Conservation (phyloP, 352 stramenopile species). For the Phytophthora cryptogea region DNA sequence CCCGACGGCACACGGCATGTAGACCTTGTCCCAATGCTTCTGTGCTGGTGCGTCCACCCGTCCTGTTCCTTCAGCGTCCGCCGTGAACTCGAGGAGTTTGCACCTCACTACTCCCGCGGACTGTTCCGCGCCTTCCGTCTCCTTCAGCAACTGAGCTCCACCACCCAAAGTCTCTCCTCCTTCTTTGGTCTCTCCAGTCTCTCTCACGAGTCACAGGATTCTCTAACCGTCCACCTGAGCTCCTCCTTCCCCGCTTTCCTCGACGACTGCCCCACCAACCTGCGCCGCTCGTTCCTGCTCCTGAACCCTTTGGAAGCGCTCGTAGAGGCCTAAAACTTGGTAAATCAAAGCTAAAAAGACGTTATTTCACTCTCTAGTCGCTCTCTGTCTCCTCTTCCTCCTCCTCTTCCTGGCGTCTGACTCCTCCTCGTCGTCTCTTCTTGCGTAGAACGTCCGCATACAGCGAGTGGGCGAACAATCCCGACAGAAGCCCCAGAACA, state of each 20-base stretch:
- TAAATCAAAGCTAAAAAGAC: too few relatives aligned
- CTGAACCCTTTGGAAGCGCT: constrained; percentile 50
- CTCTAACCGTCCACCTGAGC: constrained; percentile 5
- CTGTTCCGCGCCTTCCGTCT: constrained; percentile 43
- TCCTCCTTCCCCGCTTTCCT: constrained; percentile 43
- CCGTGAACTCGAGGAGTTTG: constrained; percentile 36
- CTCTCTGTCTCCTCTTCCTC: constrained; percentile 10
- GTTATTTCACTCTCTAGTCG: neutral
- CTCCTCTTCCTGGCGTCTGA: constrained; percentile 22
- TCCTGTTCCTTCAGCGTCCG: constrained; percentile 32
- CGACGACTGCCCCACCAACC: constrained; percentile 26
- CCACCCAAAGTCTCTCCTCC: constrained; percentile 8
- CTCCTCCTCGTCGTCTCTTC: constrained; percentile 21
- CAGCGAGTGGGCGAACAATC: constrained; percentile 71
- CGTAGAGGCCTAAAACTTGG: constrained; percentile 9
- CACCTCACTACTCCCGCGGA: constrained; percentile 45
- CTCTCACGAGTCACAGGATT: neutral
- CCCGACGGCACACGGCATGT: constrained; percentile 4
- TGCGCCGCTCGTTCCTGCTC: constrained; percentile 43
- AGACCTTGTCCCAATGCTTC: constrained; percentile 38
- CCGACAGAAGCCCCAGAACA: constrained; percentile 61
- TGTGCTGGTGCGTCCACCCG: constrained; percentile 44
- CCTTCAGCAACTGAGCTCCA: constrained; percentile 8
- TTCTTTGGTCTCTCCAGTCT: constrained; percentile 25
- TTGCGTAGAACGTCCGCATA: constrained; percentile 73